Evolutionary conservation across 1,139 yeast species (phyloP), one percentile per base, ranked within the genome.

Genomic region (Suhomyces chickasaworum): DNA sequence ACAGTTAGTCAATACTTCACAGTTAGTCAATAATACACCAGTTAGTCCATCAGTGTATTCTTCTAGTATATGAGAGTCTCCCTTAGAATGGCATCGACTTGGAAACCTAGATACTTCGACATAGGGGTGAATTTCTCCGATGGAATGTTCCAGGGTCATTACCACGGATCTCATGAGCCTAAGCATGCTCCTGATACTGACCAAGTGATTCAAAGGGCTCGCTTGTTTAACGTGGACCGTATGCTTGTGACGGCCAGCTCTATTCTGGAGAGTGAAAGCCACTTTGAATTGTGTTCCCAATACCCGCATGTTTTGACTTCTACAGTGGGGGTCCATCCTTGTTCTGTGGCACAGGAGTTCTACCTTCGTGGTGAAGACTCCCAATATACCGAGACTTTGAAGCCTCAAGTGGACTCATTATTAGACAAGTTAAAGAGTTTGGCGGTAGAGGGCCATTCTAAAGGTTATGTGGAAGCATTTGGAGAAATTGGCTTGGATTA

Each of bases 401-500:
- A 53, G 17, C 58, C 59, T 3, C 63, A 66, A 42, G 58, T 57
- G 3, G 65, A 62, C 7, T 56, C 61, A 7, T 84, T 83, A 55
- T 60, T 84, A 29, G 52, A 59, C 0, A 67, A 75, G 39, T 67
- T 93, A 45, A 75, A 75, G 53, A 53, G 66, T 1, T 57, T 89
- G 17, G 80, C 84, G 1, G 48, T 59, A 3, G 59, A 66, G 2
- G 91, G 93, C 6, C 64, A 71, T 31, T 51, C 64, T 7, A 53
- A 60, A 18, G 89, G 86, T 1, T 61, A 68, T 9, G 79, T 84
- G n/a, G 77, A 75, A 55, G 91, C 96, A 3, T 84, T 89, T 66
- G 98, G 98, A 12, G 98, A 91, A 64, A 83, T 90, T 45, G 98
- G 99, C 0, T 74, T 93, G 43, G 99, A 93, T 62, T 93, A 91